Percentiles rank a stretch among this genome's conserved stretches.
Conservation (phyloP, 495 filamentous ascomycete species). For the Tuber aestivum region DNA sequence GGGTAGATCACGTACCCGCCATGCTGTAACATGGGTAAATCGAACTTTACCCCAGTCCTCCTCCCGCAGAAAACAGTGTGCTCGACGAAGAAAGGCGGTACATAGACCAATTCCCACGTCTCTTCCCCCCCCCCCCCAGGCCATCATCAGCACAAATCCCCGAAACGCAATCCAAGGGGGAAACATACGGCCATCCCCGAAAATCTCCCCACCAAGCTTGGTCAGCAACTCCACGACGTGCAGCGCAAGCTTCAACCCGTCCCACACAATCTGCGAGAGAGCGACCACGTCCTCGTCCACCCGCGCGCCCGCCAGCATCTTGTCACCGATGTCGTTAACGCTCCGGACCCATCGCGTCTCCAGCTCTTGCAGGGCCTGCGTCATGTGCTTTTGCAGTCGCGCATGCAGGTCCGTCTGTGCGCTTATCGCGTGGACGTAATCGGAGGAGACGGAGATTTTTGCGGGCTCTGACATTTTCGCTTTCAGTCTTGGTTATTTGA, state of each 20-base stretch:
- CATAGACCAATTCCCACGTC: background rate
- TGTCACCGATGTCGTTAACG: background rate
- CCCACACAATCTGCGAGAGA: constrained; percentile 2
- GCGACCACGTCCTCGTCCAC: background rate
- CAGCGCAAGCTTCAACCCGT: background rate
- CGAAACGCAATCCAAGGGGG: background rate
- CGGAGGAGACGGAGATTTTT: background rate
- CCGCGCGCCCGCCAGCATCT: background rate
- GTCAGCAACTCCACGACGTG: background rate
- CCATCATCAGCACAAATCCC: background rate
- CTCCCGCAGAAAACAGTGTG: background rate
- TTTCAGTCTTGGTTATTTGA: background rate
- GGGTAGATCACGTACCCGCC: background rate
- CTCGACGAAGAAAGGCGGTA: background rate
- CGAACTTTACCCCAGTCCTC: background rate
- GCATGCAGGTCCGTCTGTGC: background rate
- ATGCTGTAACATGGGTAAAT: background rate
- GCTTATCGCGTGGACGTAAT: background rate
- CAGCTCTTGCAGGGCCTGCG: background rate
- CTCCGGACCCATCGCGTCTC: background rate
- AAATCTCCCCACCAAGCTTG: background rate
- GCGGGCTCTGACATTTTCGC: background rate
- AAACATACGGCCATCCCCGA: background rate
- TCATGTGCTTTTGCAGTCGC: background rate
- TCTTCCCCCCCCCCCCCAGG: background rate